A percentile compares a stretch with the other conserved stretches of the same genome.
These are phyloP conservation scores for Quercus alba DNA, from an alignment of 306 rosid species.

Conservation along the genomic window DNA sequence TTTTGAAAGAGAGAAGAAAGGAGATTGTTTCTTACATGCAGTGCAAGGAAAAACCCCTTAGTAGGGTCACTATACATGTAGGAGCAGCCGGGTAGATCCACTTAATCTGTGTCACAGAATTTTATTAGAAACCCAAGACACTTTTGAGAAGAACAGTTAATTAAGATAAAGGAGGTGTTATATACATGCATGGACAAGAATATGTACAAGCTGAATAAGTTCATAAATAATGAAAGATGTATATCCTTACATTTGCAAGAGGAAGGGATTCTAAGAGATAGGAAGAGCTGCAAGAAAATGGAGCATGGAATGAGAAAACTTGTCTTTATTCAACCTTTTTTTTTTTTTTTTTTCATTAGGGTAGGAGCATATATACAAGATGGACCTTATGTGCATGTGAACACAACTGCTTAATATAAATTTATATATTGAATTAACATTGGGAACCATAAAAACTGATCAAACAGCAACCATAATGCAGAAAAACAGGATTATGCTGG, in stretches of 20 bases:
- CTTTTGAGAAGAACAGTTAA: neutral
- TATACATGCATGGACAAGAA: neutral
- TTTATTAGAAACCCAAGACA: constrained; percentile 17
- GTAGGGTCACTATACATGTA: constrained; percentile 83
- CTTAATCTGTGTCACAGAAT: constrained; percentile 64
- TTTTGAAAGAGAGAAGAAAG: constrained; percentile 2
- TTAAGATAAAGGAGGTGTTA: neutral
- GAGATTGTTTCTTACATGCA: constrained; percentile 61
- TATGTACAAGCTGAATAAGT: constrained; percentile 14
- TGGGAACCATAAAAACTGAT: too few relatives aligned
- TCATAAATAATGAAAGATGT: constrained; percentile 15
- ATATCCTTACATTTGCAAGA: constrained; percentile 72
- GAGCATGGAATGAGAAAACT: constrained; percentile 35
- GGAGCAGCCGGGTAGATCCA: constrained; percentile 99
- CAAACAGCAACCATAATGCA: neutral
- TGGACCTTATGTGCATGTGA: neutral
- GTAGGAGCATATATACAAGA: neutral
- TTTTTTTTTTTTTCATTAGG: neutral
- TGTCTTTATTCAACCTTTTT: constrained; percentile 4
- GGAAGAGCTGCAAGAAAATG: constrained; percentile 58
- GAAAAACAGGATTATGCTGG: constrained; percentile 9
- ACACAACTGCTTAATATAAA: too few relatives aligned
- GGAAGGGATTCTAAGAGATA: constrained; percentile 83
- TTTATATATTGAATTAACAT: too few relatives aligned
- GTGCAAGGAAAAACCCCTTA: constrained; percentile 96